A percentile compares a stretch with the other conserved stretches of the same genome.
These are phyloP conservation scores for Venturia asperata DNA, from an alignment of 2,329 filamentous ascomycete genomes.

Conservation along the genomic window DNA sequence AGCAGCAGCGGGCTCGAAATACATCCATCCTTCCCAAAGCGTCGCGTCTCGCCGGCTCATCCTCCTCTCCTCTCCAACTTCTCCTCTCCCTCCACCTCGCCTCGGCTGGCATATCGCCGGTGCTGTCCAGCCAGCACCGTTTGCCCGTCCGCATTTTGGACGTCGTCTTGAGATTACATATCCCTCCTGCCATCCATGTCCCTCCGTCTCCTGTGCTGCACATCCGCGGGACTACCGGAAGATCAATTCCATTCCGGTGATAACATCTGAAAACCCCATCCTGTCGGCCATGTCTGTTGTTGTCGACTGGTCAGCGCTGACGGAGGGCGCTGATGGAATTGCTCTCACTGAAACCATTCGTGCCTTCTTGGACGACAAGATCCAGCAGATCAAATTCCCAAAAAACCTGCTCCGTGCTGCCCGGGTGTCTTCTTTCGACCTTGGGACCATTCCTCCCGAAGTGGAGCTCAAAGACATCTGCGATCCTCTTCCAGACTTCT, in stretches of 20 bases:
- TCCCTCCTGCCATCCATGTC: conserved; percentile 10
- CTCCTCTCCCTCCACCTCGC: conserved; percentile 1
- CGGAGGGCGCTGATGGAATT: conserved; percentile 77
- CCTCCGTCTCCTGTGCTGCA: not conserved
- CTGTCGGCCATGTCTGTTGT: conserved; percentile 79
- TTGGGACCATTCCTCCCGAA: conserved; percentile 73
- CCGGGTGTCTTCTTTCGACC: conserved; percentile 87
- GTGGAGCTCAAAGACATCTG: conserved; percentile 95
- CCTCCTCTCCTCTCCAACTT: not conserved
- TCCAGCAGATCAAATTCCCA: conserved; percentile 83
- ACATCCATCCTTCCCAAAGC: not conserved
- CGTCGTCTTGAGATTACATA: conserved; percentile 7
- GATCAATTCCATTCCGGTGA: conserved; percentile 9
- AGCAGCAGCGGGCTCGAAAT: not conserved
- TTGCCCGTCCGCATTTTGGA: not conserved
- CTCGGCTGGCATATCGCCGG: not conserved
- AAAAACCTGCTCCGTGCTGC: conserved; percentile 92
- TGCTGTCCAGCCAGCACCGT: not conserved
- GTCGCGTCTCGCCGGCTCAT: not conserved
- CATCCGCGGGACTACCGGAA: conserved; percentile 7
- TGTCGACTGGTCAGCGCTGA: conserved; percentile 91
- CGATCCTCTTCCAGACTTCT: conserved; percentile 92
- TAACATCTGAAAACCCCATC: conserved; percentile 5
- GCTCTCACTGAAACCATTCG: conserved; percentile 80
- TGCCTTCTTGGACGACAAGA: conserved; percentile 89